Percentiles rank a stretch among this genome's conserved stretches.
phyloP scores from a whole-genome alignment of 805 yeast species.

The Barnettozyma wickerhamii region DNA sequence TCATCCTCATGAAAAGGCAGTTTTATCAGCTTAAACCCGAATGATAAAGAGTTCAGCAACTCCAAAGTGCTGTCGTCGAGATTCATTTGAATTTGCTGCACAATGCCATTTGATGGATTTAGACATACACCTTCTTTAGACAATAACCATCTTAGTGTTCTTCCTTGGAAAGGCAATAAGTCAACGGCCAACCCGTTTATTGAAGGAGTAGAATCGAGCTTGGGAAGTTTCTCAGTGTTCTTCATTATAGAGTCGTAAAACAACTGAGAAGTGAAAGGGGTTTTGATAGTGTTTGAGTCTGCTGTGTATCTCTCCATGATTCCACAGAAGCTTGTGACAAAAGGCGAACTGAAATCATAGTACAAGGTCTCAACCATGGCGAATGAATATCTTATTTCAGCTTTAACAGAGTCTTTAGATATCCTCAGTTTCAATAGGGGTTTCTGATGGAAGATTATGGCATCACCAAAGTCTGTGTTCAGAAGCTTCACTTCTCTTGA shows the following conservation, averaged over 20 bases:
- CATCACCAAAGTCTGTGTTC: no score
- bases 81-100: no score
- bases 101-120: no score
- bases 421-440: neutral
- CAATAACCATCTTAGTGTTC: slow-evolving; percentile 55
- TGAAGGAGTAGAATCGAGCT: slow-evolving; percentile 15
- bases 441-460: neutral
- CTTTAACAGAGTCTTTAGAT: neutral
- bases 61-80: neutral
- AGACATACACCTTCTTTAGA: slow-evolving; percentile 47
- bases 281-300: no score
- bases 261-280: slow-evolving; percentile 27
- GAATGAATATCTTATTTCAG: neutral
- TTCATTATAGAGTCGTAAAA: slow-evolving; percentile 50
- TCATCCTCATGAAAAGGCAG: neutral
- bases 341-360: neutral
- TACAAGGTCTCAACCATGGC: neutral
- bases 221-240: slow-evolving; percentile 31
- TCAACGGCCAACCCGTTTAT: slow-evolving; percentile 41
- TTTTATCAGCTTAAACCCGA: slow-evolving; percentile 46
- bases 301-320: neutral
- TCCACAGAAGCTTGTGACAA: neutral
- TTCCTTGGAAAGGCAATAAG: slow-evolving; percentile 47
- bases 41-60: slow-evolving; percentile 39
- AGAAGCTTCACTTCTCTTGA: neutral